Conservation (phyloP, 108 stramenopile species). For the Cylindrotheca fusiformis region DNA sequence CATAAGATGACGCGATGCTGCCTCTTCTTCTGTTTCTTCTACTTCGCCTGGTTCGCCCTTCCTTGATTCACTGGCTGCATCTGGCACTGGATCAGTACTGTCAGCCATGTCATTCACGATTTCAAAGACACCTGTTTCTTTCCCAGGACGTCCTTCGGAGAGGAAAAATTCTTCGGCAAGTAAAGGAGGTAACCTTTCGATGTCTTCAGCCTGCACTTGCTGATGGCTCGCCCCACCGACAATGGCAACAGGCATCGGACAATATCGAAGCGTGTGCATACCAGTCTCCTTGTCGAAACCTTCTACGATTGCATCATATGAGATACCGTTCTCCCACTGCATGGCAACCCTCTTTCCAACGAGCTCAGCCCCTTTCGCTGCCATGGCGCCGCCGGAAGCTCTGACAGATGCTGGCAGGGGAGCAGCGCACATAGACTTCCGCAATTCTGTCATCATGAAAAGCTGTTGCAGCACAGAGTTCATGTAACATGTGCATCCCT, state of each 20-base stretch:
- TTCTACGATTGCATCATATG: conserved; percentile 81
- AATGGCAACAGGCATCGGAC: conserved; percentile 48
- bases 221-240: conserved; percentile 37
- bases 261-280: conserved; percentile 84
- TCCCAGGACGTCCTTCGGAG: conserved; percentile 87
- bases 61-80: not conserved
- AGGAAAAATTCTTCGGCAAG: conserved; percentile 81
- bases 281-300: conserved; percentile 61
- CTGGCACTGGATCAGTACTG: not conserved
- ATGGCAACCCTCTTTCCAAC: conserved; percentile 80
- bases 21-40: conserved; percentile 82
- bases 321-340: conserved; percentile 84
- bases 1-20: conserved; percentile 77
- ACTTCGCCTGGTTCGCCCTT: conserved; percentile 9
- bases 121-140: conserved; percentile 90
- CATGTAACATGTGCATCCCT: conserved; percentile 99
- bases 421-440: conserved; percentile 76
- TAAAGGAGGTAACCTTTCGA: conserved; percentile 50
- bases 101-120: conserved; percentile 35
- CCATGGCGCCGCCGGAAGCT: conserved; percentile 56
- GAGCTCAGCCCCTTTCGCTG: conserved; percentile 61
- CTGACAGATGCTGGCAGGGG: conserved; percentile 60
- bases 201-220: conserved; percentile 45
- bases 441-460: conserved; percentile 94
- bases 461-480: conserved; percentile 95